A percentile compares a stretch with the other conserved stretches of the same genome.
Evolutionary conservation across 2,329 filamentous ascomycete species (phyloP).

Genomic region (Fusarium sp.): DNA sequence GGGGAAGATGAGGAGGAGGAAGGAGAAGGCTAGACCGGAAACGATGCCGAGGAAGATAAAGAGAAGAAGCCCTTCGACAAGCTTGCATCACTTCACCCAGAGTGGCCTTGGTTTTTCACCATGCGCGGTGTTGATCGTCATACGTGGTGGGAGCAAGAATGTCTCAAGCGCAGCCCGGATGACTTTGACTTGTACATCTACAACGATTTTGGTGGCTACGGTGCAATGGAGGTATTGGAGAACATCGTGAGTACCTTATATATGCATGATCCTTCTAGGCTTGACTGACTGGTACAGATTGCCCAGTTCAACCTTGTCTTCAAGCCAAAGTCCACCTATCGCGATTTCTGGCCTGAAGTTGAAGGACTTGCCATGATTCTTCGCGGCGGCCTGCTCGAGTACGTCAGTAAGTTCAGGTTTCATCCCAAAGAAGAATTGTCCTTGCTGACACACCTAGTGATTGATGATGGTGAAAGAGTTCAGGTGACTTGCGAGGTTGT

Average conservation of each 20-base stretch:
- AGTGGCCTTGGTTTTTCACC: conserved; percentile 29
- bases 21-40: background rate
- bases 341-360: conserved; percentile 38
- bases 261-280: accelerated
- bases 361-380: conserved; percentile 36
- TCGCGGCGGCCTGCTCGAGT: background rate
- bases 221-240: conserved; percentile 54
- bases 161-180: conserved; percentile 47
- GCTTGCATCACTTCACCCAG: conserved; percentile 35
- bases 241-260: conserved; percentile 45
- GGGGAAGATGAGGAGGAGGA: background rate
- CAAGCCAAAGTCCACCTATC: conserved; percentile 19
- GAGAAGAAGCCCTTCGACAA: conserved; percentile 9
- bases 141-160: conserved; percentile 36
- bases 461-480: conserved; percentile 7
- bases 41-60: background rate
- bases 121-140: conserved; percentile 23
- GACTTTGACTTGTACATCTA: conserved; percentile 55
- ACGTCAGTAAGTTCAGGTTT: conserved; percentile 1
- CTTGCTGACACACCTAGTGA: conserved; percentile 2
- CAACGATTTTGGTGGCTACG: conserved; percentile 55
- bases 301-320: conserved; percentile 47
- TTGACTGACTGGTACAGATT: conserved; percentile 29
- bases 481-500: conserved; percentile 18
- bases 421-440: too few species aligned